phyloP scores from a whole-genome alignment of 257 asterid species.

The Gynochthodes officinalis region DNA sequence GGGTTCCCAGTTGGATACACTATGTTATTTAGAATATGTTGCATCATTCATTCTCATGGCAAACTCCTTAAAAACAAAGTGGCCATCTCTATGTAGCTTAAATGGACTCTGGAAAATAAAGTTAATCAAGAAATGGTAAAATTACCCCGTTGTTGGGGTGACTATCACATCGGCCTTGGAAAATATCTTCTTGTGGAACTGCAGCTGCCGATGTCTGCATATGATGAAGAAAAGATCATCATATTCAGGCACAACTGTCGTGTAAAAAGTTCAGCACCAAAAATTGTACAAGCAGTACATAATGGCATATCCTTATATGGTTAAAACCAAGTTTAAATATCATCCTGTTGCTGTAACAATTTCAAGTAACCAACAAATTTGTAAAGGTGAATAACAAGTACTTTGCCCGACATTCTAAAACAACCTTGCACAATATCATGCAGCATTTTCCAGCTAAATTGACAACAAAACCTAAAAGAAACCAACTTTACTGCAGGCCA shows the following conservation, averaged over 20 bases:
- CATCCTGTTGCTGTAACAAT: too few species aligned
- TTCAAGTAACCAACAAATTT: too few species aligned
- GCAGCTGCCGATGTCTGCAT: slow-evolving; percentile 63
- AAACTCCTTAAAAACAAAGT: neutral
- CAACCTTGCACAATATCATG: too few species aligned
- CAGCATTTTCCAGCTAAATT: too few species aligned
- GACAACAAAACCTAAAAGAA: too few species aligned
- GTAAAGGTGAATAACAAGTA: too few species aligned
- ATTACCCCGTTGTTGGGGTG: slow-evolving; percentile 87
- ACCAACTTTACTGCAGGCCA: too few species aligned
- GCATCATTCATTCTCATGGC: neutral
- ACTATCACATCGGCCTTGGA: slow-evolving; percentile 75
- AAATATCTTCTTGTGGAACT: slow-evolving; percentile 65
- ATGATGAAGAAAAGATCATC: neutral
- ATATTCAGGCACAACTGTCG: neutral
- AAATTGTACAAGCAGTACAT: neutral
- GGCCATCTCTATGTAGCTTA: neutral
- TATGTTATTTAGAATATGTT: neutral
- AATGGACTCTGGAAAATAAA: neutral
- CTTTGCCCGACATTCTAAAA: too few species aligned
- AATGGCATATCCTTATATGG: too few species aligned
- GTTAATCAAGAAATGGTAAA: neutral
- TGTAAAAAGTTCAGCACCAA: too few species aligned
- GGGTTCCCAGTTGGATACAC: too few species aligned
- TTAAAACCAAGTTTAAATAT: too few species aligned